Evolutionary conservation across 257 asterid genomes (phyloP).

Genomic region (Gynochthodes officinalis): DNA sequence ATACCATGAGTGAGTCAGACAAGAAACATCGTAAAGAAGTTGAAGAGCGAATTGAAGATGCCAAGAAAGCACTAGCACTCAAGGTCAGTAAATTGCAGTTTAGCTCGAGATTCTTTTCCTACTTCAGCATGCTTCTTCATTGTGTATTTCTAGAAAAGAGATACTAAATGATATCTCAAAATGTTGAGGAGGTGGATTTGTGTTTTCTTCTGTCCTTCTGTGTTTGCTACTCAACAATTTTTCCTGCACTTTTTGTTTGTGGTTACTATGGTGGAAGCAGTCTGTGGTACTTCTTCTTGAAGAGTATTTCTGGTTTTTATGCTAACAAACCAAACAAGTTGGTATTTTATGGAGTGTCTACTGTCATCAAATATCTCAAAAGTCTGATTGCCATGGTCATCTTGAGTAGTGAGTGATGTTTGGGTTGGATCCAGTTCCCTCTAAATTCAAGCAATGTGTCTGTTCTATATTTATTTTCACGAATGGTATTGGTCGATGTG

Average conservation of each 20-base stretch:
- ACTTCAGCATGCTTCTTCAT: not conserved
- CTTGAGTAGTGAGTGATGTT: not conserved
- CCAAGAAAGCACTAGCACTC: conserved; percentile 62
- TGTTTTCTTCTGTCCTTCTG: no score
- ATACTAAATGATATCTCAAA: not conserved
- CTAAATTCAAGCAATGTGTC: conserved; percentile 5
- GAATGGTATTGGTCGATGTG: conserved; percentile 69
- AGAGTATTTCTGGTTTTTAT: not conserved
- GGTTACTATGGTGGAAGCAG: not conserved
- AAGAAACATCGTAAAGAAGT: conserved; percentile 78
- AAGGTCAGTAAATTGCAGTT: conserved; percentile 65
- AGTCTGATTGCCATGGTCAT: not conserved
- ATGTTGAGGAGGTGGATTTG: no score
- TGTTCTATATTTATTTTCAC: conserved; percentile 27
- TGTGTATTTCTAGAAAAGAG: conserved; percentile 1
- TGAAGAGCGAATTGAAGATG: conserved; percentile 75
- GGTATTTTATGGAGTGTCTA: not conserved
- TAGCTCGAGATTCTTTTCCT: not conserved
- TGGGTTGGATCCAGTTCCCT: not conserved
- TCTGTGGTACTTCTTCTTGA: not conserved
- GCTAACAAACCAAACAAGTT: not conserved
- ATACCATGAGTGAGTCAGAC: conserved; percentile 71
- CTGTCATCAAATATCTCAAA: not conserved
- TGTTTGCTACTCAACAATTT: not conserved
- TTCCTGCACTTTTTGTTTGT: not conserved